These are phyloP conservation scores for Phialophora macrospora DNA, from an alignment of 2,329 filamentous ascomycete genomes.

Conservation along the genomic window DNA sequence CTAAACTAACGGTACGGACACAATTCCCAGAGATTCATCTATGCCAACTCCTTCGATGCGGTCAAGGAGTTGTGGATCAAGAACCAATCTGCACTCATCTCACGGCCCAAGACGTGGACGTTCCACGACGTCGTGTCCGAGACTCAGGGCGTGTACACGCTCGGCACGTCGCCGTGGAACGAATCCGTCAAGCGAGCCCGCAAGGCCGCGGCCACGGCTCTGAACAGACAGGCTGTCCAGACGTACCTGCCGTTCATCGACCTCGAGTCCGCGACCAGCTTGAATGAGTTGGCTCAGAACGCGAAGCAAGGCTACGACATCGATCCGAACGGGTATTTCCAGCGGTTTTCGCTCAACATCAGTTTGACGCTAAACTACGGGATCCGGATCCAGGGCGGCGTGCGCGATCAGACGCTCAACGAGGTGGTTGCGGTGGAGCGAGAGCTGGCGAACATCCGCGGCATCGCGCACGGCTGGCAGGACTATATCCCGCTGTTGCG, in stretches of 20 bases:
- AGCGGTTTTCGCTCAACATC: conserved; percentile 75
- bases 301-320: conserved; percentile 67
- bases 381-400: conserved; percentile 71
- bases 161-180: conserved; percentile 82
- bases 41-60: conserved; percentile 75
- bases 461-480: conserved; percentile 72
- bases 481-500: conserved; percentile 72
- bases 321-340: conserved; percentile 73
- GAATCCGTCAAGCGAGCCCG: conserved; percentile 75
- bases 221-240: conserved; percentile 75
- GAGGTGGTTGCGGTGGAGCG: conserved; percentile 74
- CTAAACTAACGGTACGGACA: neutral
- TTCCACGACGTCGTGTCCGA: conserved; percentile 78
- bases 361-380: conserved; percentile 79
- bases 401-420: conserved; percentile 67
- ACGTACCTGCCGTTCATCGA: conserved; percentile 82
- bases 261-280: conserved; percentile 72
- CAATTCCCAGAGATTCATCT: conserved; percentile 65
- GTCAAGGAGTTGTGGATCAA: conserved; percentile 75
- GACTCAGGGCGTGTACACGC: conserved; percentile 73
- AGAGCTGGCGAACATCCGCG: conserved; percentile 74
- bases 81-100: conserved; percentile 76
- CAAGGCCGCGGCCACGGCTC: conserved; percentile 76
- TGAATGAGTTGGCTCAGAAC: conserved; percentile 71
- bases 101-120: conserved; percentile 75